Percentiles rank a stretch among this genome's conserved stretches.
phyloP scores from a whole-genome alignment of 1,284 basidiomycete species.

The Tremellales sp. region DNA sequence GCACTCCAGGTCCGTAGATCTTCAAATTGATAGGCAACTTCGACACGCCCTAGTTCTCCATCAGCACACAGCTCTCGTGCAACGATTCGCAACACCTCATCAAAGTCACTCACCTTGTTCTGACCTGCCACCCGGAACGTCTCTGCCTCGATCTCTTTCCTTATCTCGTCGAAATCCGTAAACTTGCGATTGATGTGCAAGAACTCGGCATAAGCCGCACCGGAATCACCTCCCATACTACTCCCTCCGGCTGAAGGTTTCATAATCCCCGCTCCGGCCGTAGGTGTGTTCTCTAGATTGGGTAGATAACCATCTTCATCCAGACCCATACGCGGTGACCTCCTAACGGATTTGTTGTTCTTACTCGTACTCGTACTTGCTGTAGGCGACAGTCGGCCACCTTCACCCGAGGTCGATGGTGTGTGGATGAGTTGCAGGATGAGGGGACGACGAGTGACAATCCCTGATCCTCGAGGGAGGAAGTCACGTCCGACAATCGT shows the following conservation, averaged over 20 bases:
- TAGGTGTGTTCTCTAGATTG: slow-evolving; percentile 26
- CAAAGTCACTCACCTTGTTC: slow-evolving; percentile 63
- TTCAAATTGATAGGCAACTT: slow-evolving; percentile 90
- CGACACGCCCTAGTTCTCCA: slow-evolving; percentile 65
- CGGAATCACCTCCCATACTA: slow-evolving; percentile 33
- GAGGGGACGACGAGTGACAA: slow-evolving; percentile 91
- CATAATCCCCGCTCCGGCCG: slow-evolving; percentile 12
- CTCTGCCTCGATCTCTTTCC: slow-evolving; percentile 96
- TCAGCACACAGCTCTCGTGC: not conserved
- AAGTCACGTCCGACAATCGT: slow-evolving; percentile 92
- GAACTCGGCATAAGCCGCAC: slow-evolving; percentile 91
- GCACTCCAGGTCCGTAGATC: slow-evolving; percentile 91
- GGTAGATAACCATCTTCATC: slow-evolving; percentile 38
- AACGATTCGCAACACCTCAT: not conserved
- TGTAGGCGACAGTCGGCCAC: slow-evolving; percentile 3
- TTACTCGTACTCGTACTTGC: not conserved
- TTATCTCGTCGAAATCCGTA: slow-evolving; percentile 89
- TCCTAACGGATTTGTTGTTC: slow-evolving; percentile 7
- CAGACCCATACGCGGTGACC: slow-evolving; percentile 18
- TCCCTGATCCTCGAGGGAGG: slow-evolving; percentile 79
- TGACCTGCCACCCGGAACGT: slow-evolving; percentile 96
- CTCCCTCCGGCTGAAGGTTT: slow-evolving; percentile 13
- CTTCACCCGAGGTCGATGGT: slow-evolving; percentile 44
- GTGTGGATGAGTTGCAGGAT: slow-evolving; percentile 94
- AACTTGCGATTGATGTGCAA: slow-evolving; percentile 93